Conservation (phyloP, 2,329 filamentous ascomycete genomes). For the Fusarium abutilonis region DNA sequence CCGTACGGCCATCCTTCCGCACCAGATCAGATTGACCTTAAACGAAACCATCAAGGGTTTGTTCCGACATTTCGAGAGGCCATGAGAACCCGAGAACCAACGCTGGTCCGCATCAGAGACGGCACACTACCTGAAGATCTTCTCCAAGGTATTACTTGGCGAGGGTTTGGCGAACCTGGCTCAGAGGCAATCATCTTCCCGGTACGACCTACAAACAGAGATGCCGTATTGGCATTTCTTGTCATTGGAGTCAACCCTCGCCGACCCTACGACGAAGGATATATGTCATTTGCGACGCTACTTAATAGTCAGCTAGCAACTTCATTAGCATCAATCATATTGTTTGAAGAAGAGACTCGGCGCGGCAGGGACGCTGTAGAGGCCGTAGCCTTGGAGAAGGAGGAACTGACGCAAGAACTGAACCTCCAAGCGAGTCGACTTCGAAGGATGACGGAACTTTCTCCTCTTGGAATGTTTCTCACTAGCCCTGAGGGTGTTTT, state of each 20-base stretch:
- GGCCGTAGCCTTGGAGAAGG: constrained; percentile 48
- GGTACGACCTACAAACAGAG: constrained; percentile 70
- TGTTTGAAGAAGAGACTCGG: constrained; percentile 72
- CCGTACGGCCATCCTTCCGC: constrained; percentile 49
- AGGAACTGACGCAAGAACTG: constrained; percentile 49
- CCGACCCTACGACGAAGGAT: constrained; percentile 75
- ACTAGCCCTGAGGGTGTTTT: constrained; percentile 54
- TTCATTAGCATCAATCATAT: constrained; percentile 69
- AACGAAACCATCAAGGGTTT: constrained; percentile 49
- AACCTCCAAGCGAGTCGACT: constrained; percentile 51
- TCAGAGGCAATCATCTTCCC: constrained; percentile 72
- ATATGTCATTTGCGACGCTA: constrained; percentile 65
- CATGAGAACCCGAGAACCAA: constrained; percentile 51
- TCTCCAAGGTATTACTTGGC: constrained; percentile 65
- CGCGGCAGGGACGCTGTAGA: constrained; percentile 54
- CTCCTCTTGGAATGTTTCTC: constrained; percentile 53
- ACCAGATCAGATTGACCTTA: constrained; percentile 50
- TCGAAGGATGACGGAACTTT: constrained; percentile 52
- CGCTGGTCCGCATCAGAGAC: constrained; percentile 52
- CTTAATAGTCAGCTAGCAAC: constrained; percentile 63
- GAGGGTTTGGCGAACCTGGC: constrained; percentile 70
- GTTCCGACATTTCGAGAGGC: constrained; percentile 52
- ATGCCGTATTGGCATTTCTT: constrained; percentile 71
- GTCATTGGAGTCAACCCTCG: constrained; percentile 74
- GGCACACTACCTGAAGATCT: constrained; percentile 67